Evolutionary conservation across 2,329 filamentous ascomycete genomes (phyloP).

Genomic region (Colletotrichum liaoningense): DNA sequence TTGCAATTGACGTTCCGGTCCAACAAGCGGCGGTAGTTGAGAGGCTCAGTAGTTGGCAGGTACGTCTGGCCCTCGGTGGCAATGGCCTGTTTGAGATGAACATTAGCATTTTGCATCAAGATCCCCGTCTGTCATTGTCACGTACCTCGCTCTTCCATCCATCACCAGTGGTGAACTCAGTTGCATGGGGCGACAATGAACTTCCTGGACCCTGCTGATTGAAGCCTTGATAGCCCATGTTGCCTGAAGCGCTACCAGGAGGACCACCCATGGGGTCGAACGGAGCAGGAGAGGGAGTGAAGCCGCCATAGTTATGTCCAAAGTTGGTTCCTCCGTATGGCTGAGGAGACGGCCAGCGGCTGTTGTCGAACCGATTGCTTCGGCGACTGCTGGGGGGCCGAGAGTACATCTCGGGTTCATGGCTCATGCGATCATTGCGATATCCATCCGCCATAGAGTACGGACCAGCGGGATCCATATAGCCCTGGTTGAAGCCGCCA

Average conservation of each 20-base stretch:
- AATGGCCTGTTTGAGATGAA: constrained; percentile 52
- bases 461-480: constrained; percentile 51
- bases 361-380: constrained; percentile 56
- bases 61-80: constrained; percentile 77
- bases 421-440: constrained; percentile 58
- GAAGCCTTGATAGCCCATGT: constrained; percentile 57
- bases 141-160: constrained; percentile 68
- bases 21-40: constrained; percentile 95
- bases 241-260: constrained; percentile 47
- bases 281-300: constrained; percentile 13
- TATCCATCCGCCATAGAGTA: constrained; percentile 53
- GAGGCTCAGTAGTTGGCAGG: constrained; percentile 86
- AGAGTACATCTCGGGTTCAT: constrained; percentile 61
- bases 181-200: constrained; percentile 77
- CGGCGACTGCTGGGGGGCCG: constrained; percentile 57
- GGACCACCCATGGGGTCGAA: constrained; percentile 40
- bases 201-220: constrained; percentile 71
- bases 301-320: constrained; percentile 40
- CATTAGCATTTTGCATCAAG: constrained; percentile 22
- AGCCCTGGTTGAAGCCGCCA: constrained; percentile 51
- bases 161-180: constrained; percentile 74
- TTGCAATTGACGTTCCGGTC: constrained; percentile 98
- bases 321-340: constrained; percentile 49
- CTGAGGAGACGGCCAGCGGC: constrained; percentile 51
- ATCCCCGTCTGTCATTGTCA: constrained; percentile 17